Conservation (phyloP, 2,329 filamentous ascomycete species). For the Domatiomyces globalis region DNA sequence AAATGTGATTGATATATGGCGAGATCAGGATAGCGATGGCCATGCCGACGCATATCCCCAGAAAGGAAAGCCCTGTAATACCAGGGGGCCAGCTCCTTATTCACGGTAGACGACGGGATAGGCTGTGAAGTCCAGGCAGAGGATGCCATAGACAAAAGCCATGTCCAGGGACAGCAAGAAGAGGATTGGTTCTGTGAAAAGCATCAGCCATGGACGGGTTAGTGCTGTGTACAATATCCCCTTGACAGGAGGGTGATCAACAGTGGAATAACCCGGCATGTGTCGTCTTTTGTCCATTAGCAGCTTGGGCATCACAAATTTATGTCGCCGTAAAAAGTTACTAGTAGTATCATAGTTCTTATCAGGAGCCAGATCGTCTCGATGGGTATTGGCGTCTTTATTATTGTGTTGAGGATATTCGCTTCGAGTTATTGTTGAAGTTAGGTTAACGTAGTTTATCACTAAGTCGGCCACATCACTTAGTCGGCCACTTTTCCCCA, state of each 20-base stretch:
- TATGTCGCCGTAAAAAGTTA: too few relatives aligned
- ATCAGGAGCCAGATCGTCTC: too few relatives aligned
- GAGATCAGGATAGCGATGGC: constrained; percentile 20
- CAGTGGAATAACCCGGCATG: constrained; percentile 32
- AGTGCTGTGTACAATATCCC: constrained; percentile 31
- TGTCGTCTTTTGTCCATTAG: constrained; percentile 35
- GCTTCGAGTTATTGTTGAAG: too few relatives aligned
- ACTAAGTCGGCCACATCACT: too few relatives aligned
- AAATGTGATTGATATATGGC: not conserved
- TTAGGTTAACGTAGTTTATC: too few relatives aligned
- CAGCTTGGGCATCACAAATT: too few relatives aligned
- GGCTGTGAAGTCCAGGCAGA: constrained; percentile 26
- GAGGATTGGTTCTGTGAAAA: constrained; percentile 36
- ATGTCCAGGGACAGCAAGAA: constrained; percentile 34
- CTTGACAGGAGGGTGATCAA: constrained; percentile 34
- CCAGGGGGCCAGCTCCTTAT: constrained; percentile 27
- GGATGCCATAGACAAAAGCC: constrained; percentile 24
- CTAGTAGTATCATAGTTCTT: too few relatives aligned
- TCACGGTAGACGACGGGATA: constrained; percentile 29
- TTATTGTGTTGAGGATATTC: too few relatives aligned
- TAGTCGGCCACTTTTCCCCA: too few relatives aligned
- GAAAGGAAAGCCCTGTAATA: constrained; percentile 27
- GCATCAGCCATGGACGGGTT: constrained; percentile 32
- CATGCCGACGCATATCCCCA: constrained; percentile 22
- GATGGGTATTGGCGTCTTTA: too few relatives aligned